A percentile compares a stretch with the other conserved stretches of the same genome.
These are phyloP conservation scores for Globisporangium nodosum DNA, from an alignment of 352 stramenopile species.

Conservation along the genomic window DNA sequence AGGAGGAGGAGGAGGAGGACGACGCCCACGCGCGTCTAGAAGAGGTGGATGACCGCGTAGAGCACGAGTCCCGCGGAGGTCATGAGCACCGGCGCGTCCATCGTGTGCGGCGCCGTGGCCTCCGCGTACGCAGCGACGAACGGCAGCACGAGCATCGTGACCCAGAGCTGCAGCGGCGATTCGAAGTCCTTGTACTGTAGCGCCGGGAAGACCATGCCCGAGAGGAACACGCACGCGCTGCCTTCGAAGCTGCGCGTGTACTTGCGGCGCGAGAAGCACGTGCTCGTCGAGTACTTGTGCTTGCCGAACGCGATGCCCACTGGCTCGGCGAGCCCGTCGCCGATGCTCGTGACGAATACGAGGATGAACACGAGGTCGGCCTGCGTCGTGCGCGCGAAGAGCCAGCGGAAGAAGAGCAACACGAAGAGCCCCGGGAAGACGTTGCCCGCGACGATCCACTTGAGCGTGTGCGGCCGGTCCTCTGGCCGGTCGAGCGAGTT, in stretches of 20 bases:
- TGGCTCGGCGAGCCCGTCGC: constrained; percentile 48
- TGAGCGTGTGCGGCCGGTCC: constrained; percentile 69
- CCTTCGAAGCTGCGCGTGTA: constrained; percentile 58
- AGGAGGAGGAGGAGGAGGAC: neutral
- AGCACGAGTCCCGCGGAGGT: constrained; percentile 68
- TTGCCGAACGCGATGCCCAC: constrained; percentile 53
- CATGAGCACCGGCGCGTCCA: constrained; percentile 87
- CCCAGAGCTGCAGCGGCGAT: constrained; percentile 52
- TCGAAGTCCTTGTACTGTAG: constrained; percentile 80
- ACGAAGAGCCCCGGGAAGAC: constrained; percentile 77
- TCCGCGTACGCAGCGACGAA: constrained; percentile 82
- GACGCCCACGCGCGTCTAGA: constrained; percentile 23
- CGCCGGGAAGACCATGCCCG: constrained; percentile 81
- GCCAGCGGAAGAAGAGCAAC: constrained; percentile 83
- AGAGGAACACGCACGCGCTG: constrained; percentile 53
- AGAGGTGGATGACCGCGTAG: constrained; percentile 72
- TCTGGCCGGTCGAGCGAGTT: constrained; percentile 83
- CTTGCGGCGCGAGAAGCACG: constrained; percentile 51
- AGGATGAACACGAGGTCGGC: constrained; percentile 76
- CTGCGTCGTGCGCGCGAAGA: constrained; percentile 75
- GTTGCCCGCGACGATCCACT: constrained; percentile 81
- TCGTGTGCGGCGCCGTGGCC: constrained; percentile 79
- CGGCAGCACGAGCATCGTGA: constrained; percentile 79
- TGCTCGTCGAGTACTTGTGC: constrained; percentile 58
- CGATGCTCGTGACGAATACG: constrained; percentile 64